These are phyloP conservation scores for Fusarium domesticum DNA, from an alignment of 2,329 filamentous ascomycete species.

Conservation along the genomic window DNA sequence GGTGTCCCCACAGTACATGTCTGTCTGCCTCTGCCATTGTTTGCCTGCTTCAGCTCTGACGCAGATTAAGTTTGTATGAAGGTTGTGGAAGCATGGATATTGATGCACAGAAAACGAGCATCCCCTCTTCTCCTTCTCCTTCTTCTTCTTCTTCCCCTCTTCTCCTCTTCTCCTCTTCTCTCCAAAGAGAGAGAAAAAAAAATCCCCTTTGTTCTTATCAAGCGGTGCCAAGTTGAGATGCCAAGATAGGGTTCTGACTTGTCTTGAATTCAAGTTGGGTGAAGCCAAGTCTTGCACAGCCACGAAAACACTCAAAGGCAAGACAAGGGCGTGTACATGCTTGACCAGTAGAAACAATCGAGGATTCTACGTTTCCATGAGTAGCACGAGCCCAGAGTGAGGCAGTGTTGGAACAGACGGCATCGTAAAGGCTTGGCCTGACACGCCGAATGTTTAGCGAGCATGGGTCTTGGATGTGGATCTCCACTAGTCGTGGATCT, in stretches of 20 bases:
- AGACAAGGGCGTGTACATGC: background rate
- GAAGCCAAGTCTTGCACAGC: background rate
- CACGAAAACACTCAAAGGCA: background rate
- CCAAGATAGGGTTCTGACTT: background rate
- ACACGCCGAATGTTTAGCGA: background rate
- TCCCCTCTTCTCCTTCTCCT: background rate
- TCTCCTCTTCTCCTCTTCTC: background rate
- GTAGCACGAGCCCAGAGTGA: background rate
- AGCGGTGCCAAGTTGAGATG: background rate
- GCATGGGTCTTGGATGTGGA: no score
- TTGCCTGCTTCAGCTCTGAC: background rate
- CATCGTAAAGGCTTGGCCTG: background rate
- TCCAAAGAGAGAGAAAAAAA: background rate
- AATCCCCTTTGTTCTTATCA: background rate
- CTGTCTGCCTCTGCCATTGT: background rate
- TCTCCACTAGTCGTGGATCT: no score
- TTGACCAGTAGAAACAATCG: background rate
- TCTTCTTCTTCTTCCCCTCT: background rate
- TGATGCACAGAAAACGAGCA: background rate
- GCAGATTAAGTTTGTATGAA: no score
- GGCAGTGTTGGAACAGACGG: background rate
- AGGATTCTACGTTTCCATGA: background rate
- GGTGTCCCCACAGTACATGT: background rate
- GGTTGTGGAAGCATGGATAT: background rate
- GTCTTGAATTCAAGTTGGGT: no score